These are phyloP conservation scores for Aristolochia fimbriata DNA, from an alignment of 164 flowering plant genomes.

Conservation along the genomic window DNA sequence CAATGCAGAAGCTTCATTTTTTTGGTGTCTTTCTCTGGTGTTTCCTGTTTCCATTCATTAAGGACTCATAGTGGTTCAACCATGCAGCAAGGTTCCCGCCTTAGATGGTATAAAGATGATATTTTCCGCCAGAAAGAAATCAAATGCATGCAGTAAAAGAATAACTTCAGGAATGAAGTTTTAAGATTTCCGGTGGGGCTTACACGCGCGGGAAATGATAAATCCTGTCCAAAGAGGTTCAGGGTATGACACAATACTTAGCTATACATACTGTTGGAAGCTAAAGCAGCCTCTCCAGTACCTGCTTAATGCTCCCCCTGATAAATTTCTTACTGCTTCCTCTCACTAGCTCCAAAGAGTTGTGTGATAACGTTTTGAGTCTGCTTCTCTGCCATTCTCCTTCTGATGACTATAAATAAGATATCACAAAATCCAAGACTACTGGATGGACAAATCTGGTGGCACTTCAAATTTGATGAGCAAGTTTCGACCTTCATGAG, in stretches of 20 bases:
- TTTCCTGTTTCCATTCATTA: constrained; percentile 1
- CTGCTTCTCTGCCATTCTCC: no score
- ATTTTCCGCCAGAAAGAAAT: constrained; percentile 37
- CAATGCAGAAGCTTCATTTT: constrained; percentile 51
- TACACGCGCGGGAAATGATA: constrained; percentile 29
- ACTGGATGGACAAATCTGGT: no score
- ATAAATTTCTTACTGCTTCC: no score
- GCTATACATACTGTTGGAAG: no score
- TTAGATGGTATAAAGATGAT: constrained; percentile 78
- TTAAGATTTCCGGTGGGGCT: constrained; percentile 25
- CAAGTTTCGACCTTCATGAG: no score
- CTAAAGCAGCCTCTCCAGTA: no score
- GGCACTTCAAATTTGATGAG: no score
- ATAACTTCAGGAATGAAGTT: constrained; percentile 32
- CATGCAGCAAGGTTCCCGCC: constrained; percentile 77
- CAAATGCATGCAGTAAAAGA: constrained; percentile 27
- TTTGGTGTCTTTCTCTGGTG: neutral
- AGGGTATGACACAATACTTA: constrained; percentile 30
- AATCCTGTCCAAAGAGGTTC: constrained; percentile 49
- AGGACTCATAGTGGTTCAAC: constrained; percentile 1
- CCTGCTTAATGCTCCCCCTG: no score
- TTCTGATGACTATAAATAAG: no score
- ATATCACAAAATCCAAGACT: no score
- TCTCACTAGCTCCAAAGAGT: no score
- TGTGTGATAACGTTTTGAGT: no score